Evolutionary conservation across 768 basidiomycete genomes (phyloP).

Genomic region (Leucosporidium scottii): DNA sequence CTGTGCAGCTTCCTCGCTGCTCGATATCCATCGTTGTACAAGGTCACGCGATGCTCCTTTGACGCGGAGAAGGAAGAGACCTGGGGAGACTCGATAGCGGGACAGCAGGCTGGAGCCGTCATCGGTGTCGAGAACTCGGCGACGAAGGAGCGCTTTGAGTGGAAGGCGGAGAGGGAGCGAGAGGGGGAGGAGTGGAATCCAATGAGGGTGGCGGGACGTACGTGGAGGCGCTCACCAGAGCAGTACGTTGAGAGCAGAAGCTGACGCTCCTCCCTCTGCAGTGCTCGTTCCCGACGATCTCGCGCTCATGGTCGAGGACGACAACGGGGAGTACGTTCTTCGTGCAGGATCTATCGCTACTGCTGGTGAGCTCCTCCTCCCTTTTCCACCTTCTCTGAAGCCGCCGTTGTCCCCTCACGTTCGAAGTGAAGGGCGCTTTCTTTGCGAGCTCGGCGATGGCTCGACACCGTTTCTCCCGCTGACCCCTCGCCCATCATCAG

Average conservation of each 20-base stretch:
- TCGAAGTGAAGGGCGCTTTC: no score
- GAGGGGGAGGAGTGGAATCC: constrained; percentile 46
- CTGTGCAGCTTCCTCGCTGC: constrained; percentile 60
- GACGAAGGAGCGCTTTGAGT: constrained; percentile 43
- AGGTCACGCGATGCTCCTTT: constrained; percentile 46
- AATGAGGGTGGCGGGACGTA: constrained; percentile 43
- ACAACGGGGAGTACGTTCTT: constrained; percentile 63
- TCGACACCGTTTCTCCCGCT: constrained; percentile 59
- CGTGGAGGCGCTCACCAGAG: no score
- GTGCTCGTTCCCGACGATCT: constrained; percentile 38
- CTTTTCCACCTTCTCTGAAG: not conserved
- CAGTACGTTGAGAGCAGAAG: no score
- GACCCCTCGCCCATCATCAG: constrained; percentile 39
- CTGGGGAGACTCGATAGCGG: not conserved
- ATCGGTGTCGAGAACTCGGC: constrained; percentile 7
- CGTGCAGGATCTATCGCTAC: constrained; percentile 65
- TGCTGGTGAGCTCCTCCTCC: constrained; percentile 48
- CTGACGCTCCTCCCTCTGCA: not conserved
- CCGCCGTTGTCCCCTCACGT: no score
- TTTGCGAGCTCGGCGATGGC: constrained; percentile 60
- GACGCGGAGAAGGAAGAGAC: constrained; percentile 15
- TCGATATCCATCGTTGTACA: constrained; percentile 57
- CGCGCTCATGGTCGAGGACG: constrained; percentile 39
- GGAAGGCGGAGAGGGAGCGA: constrained; percentile 51
- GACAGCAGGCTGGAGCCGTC: constrained; percentile 1